Conservation (phyloP, 441 rosid species). For the Pelargonium myrrhifolium region DNA sequence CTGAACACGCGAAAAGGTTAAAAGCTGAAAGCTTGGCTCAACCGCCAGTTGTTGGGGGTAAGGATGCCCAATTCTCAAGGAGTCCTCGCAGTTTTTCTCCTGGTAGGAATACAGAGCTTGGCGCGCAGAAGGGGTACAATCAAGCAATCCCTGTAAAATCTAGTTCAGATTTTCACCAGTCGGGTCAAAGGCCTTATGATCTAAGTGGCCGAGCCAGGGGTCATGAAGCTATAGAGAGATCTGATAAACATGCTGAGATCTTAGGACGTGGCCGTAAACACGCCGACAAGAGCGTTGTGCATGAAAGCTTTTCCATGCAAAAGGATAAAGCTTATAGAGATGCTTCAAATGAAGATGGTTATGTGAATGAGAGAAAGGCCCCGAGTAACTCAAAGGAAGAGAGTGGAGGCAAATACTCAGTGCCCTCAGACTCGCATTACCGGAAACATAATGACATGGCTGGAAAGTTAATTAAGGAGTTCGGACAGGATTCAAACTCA, state of each 20-base stretch:
- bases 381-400: conserved; percentile 48
- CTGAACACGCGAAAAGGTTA: conserved; percentile 41
- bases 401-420: conserved; percentile 44
- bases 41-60: conserved; percentile 34
- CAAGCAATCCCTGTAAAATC: conserved; percentile 37
- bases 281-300: conserved; percentile 35
- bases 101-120: conserved; percentile 8
- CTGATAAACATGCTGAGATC: conserved; percentile 40
- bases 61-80: conserved; percentile 31
- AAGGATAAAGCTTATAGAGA: conserved; percentile 48
- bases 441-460: conserved; percentile 46
- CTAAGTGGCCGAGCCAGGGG: conserved; percentile 31
- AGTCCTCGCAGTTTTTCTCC: conserved; percentile 31
- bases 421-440: conserved; percentile 37
- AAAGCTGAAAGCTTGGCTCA: conserved; percentile 47
- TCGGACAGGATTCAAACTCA: conserved; percentile 40
- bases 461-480: conserved; percentile 51
- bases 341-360: conserved; percentile 40
- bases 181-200: conserved; percentile 38
- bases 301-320: conserved; percentile 37
- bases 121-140: background rate
- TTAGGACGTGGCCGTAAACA: conserved; percentile 39
- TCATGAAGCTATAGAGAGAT: conserved; percentile 40
- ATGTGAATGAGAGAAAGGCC: conserved; percentile 40
- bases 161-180: conserved; percentile 36